Evolutionary conservation across 306 rosid genomes (phyloP).

Genomic region (Rubus parviflorus): DNA sequence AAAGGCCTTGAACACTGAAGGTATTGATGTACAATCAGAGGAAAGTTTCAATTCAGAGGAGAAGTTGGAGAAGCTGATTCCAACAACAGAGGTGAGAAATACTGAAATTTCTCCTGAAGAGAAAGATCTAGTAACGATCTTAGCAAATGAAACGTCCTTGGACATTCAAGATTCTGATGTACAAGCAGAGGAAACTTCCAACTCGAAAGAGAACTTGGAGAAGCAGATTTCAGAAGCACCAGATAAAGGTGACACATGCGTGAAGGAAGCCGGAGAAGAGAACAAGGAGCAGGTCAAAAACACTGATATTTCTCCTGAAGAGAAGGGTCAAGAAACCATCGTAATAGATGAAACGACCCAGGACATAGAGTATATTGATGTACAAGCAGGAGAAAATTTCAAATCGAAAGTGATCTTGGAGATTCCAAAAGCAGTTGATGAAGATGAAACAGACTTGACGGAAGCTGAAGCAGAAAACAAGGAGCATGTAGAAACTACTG

Average conservation of each 20-base stretch:
- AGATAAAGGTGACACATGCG: slow-evolving; percentile 9
- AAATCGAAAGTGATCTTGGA: neutral
- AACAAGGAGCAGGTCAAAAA: slow-evolving; percentile 4
- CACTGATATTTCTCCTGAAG: slow-evolving; percentile 9
- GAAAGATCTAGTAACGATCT: slow-evolving; percentile 1
- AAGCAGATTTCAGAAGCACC: neutral
- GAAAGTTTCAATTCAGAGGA: neutral
- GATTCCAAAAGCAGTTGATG: neutral
- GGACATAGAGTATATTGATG: slow-evolving; percentile 4
- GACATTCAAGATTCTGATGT: neutral
- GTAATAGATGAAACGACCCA: neutral
- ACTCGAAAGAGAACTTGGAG: slow-evolving; percentile 12
- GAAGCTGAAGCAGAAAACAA: slow-evolving; percentile 22
- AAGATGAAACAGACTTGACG: slow-evolving; percentile 23
- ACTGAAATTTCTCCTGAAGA: slow-evolving; percentile 10
- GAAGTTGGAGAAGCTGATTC: slow-evolving; percentile 1
- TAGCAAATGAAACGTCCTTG: neutral
- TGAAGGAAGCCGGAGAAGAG: slow-evolving; percentile 23
- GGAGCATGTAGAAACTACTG: slow-evolving; percentile 9
- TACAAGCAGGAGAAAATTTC: slow-evolving; percentile 8
- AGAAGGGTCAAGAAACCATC: slow-evolving; percentile 9
- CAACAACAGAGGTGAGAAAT: too few species aligned
- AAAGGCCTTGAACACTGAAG: neutral
- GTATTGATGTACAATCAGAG: slow-evolving; percentile 13
- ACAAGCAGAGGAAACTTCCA: neutral